A percentile compares a stretch with the other conserved stretches of the same genome.
These are phyloP conservation scores for Avena atlantica DNA, from an alignment of 176 grass and related monocot species.

Conservation along the genomic window DNA sequence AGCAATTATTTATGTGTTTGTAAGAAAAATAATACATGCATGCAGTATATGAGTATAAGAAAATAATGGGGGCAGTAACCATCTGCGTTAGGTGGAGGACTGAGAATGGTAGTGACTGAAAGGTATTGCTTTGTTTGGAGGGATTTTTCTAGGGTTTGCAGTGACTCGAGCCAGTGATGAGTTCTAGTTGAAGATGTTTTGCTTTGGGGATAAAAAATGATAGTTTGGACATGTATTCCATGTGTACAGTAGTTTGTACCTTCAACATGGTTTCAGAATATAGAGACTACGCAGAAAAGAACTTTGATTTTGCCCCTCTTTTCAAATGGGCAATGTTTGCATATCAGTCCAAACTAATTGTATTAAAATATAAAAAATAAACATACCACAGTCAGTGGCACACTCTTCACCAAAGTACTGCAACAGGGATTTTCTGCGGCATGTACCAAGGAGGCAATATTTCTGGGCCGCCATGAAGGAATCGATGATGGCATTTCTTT, in stretches of 20 bases:
- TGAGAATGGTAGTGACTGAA: neutral
- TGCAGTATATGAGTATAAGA: neutral
- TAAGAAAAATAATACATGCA: neutral
- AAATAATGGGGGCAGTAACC: neutral
- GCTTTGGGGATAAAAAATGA: neutral
- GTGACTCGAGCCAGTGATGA: neutral
- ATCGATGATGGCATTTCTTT: slow-evolving; percentile 82
- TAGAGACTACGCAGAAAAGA: slow-evolving; percentile 4
- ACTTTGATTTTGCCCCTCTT: neutral
- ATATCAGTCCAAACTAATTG: slow-evolving; percentile 17
- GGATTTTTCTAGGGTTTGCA: slow-evolving; percentile 10
- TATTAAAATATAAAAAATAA: slow-evolving; percentile 37
- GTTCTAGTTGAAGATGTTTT: slow-evolving; percentile 12
- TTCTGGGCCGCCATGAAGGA: slow-evolving; percentile 88
- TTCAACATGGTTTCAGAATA: slow-evolving; percentile 25
- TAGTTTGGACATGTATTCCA: neutral
- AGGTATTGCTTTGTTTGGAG: neutral
- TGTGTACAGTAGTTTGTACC: neutral
- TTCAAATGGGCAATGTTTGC: slow-evolving; percentile 13
- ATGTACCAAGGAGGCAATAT: slow-evolving; percentile 84
- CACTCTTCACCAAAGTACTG: slow-evolving; percentile 86
- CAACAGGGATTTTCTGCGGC: slow-evolving; percentile 79
- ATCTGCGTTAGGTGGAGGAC: neutral
- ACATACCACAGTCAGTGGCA: slow-evolving; percentile 67
- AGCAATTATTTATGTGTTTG: neutral